A percentile compares a stretch with the other conserved stretches of the same genome.
Conservation (phyloP, 768 basidiomycete genomes). For the Leccinellum albellum region DNA sequence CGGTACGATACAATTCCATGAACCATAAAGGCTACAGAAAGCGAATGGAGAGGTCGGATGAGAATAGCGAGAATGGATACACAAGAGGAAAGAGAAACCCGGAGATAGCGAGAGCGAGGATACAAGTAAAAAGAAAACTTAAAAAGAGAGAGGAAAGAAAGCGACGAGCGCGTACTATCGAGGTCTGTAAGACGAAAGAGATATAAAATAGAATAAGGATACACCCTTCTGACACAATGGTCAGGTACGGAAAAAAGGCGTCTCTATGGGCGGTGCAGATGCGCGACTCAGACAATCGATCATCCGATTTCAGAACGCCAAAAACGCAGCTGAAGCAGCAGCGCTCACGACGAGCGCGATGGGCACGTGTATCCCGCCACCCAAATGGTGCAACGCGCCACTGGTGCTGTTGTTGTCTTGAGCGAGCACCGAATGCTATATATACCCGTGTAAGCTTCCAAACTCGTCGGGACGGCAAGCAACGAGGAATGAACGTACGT, state of each 20-base stretch:
- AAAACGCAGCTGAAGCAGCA: background rate
- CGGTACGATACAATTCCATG: no score
- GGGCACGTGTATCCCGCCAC: constrained; percentile 1
- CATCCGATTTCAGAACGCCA: background rate
- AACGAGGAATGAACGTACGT: background rate
- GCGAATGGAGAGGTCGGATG: no score
- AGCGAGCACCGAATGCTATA: background rate
- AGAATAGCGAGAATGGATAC: no score
- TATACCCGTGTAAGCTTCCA: background rate
- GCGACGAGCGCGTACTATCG: background rate
- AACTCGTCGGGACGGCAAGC: background rate
- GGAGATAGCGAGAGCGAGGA: background rate
- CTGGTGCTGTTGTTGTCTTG: constrained; percentile 4
- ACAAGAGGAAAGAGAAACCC: no score
- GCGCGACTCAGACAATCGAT: no score
- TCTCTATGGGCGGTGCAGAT: background rate
- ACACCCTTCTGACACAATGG: background rate
- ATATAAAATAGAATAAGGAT: background rate
- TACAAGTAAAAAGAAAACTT: background rate
- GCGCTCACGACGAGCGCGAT: constrained; percentile 2
- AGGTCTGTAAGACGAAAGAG: background rate
- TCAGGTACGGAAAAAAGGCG: background rate
- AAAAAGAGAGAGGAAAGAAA: background rate
- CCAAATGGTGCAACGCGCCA: constrained; percentile 12
- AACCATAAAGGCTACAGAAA: no score